Conservation (phyloP, 108 stramenopile genomes). For the Fragilaria radians region DNA sequence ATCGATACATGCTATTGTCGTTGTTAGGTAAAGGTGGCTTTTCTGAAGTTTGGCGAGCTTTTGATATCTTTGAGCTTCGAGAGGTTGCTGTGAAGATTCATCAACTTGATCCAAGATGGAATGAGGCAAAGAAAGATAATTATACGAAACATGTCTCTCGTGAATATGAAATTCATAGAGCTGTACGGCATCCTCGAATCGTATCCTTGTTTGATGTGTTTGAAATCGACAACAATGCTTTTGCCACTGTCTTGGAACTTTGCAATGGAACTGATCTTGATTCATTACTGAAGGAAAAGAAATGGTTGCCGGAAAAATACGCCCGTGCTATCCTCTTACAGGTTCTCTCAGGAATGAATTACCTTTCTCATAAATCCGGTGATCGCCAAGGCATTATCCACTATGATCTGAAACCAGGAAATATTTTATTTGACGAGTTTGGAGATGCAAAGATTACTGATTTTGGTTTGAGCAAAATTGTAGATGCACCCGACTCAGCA, state of each 20-base stretch:
- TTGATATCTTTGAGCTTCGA: conserved; percentile 74
- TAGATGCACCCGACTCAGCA: conserved; percentile 62
- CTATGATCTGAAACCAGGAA: conserved; percentile 96
- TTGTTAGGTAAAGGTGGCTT: conserved; percentile 97
- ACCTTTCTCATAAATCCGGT: conserved; percentile 86
- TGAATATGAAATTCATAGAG: conserved; percentile 96
- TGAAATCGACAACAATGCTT: conserved; percentile 94
- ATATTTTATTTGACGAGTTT: conserved; percentile 89
- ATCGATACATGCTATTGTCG: conserved; percentile 85
- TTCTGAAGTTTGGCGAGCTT: conserved; percentile 97
- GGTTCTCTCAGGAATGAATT: conserved; percentile 90
- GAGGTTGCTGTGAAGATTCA: conserved; percentile 98
- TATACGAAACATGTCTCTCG: conserved; percentile 97
- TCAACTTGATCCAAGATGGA: conserved; percentile 93
- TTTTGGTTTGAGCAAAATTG: conserved; percentile 94
- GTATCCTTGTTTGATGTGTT: conserved; percentile 96
- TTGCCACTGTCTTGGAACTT: conserved; percentile 96
- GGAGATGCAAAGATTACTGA: conserved; percentile 99
- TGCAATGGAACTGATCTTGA: conserved; percentile 95
- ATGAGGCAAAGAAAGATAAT: conserved; percentile 88
- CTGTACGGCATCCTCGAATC: conserved; percentile 94
- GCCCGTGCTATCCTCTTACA: conserved; percentile 91
- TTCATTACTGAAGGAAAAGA: conserved; percentile 71
- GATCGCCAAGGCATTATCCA: conserved; percentile 94
- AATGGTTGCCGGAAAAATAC: conserved; percentile 83